Conservation (phyloP, 2,329 filamentous ascomycete species). For the Laburnicola sp. region DNA sequence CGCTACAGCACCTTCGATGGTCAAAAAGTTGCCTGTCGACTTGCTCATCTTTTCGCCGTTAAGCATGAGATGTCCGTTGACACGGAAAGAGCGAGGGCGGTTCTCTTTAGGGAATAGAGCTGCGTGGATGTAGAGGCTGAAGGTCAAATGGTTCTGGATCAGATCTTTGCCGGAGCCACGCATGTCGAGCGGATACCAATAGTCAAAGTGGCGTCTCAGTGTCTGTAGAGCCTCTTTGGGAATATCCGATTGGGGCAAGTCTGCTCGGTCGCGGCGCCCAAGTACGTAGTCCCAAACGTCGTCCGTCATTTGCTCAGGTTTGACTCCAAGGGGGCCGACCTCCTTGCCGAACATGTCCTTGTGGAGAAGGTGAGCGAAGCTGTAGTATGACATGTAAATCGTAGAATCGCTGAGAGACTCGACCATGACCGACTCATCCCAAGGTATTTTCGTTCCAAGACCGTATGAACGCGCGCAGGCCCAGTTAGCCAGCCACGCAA, state of each 20-base stretch:
- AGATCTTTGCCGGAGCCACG: conserved; percentile 80
- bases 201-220: conserved; percentile 91
- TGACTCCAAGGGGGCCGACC: conserved; percentile 53
- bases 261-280: conserved; percentile 71
- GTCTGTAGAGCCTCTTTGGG: conserved; percentile 71
- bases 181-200: conserved; percentile 94
- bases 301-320: conserved; percentile 85
- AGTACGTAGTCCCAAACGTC: conserved; percentile 98
- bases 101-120: conserved; percentile 86
- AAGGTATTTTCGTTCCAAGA: conserved; percentile 90
- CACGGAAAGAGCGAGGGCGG: conserved; percentile 83
- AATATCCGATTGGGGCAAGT: conserved; percentile 71
- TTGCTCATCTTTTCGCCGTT: conserved; percentile 99
- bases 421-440: conserved; percentile 88
- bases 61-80: conserved; percentile 89
- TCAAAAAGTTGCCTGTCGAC: conserved; percentile 96
- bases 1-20: conserved; percentile 77
- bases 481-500: conserved; percentile 86
- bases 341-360: conserved; percentile 79
- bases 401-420: conserved; percentile 92
- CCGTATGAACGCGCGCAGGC: conserved; percentile 90
- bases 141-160: conserved; percentile 82
- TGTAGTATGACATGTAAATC: conserved; percentile 79
- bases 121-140: conserved; percentile 91
- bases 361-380: conserved; percentile 68